These are phyloP conservation scores for Backusella macrospora DNA, from an alignment of 192 early-diverging fungal species.

Conservation along the genomic window DNA sequence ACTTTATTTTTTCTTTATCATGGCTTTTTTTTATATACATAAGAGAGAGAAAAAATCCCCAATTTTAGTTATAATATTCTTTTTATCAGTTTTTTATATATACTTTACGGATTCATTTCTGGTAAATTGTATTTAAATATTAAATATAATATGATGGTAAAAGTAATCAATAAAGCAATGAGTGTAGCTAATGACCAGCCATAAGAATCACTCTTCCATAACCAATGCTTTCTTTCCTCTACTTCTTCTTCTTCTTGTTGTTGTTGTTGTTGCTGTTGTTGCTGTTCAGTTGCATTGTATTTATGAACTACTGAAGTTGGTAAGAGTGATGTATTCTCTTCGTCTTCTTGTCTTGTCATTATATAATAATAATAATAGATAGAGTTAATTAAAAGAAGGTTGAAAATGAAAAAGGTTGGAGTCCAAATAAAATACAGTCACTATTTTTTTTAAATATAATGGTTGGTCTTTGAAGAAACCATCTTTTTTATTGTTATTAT, in stretches of 20 bases:
- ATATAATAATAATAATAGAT: background rate
- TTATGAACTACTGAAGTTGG: background rate
- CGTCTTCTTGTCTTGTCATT: constrained; percentile 1
- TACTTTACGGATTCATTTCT: constrained; percentile 34
- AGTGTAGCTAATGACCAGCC: constrained; percentile 33
- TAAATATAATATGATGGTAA: constrained; percentile 27
- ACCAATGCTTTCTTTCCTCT: constrained; percentile 15
- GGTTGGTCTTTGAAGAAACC: no score
- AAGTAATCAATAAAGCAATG: constrained; percentile 22
- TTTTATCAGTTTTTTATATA: no score
- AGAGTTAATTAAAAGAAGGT: background rate
- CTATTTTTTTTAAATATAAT: no score
- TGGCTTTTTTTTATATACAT: constrained; percentile 34
- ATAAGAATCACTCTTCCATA: constrained; percentile 40
- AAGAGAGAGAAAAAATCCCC: constrained; percentile 17
- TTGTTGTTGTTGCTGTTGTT: background rate
- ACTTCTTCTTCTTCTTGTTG: no score
- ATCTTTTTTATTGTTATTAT: no score
- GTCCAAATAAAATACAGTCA: no score
- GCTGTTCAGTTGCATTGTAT: background rate
- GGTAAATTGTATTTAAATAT: constrained; percentile 38
- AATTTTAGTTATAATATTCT: no score
- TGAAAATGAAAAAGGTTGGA: background rate
- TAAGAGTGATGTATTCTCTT: background rate
- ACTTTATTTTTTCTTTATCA: constrained; percentile 47